phyloP scores from a whole-genome alignment of 176 grass and related monocot species.

The Lolium perenne region DNA sequence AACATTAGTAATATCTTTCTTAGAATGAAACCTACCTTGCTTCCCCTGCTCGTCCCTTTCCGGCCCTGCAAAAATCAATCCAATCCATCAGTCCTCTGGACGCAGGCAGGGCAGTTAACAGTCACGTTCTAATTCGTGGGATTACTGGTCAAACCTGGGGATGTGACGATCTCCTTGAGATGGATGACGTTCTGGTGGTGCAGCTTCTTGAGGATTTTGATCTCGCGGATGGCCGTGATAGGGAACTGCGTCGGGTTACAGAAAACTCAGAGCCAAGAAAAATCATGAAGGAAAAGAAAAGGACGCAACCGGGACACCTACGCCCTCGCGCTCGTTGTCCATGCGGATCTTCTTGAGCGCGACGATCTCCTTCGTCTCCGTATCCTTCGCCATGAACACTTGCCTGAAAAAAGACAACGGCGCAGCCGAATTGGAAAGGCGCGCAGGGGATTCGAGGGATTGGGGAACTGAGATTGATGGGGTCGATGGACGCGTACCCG shows the following conservation, averaged over 20 bases:
- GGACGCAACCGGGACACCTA: not conserved
- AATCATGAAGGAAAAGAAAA: not conserved
- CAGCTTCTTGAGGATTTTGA: constrained; percentile 96
- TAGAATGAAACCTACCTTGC: constrained; percentile 42
- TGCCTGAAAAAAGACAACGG: constrained; percentile 49
- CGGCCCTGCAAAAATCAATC: constrained; percentile 50
- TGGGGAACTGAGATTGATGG: not conserved
- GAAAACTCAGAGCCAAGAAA: not conserved
- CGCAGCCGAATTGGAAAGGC: not conserved
- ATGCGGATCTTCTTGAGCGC: constrained; percentile 97
- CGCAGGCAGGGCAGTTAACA: not conserved
- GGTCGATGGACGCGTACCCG: constrained; percentile 45
- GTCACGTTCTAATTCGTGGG: not conserved
- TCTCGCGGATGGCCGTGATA: constrained; percentile 90
- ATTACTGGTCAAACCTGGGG: constrained; percentile 56
- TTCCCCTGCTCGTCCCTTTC: constrained; percentile 83
- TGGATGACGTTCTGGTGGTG: constrained; percentile 92
- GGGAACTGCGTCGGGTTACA: constrained; percentile 65
- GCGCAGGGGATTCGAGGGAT: not conserved
- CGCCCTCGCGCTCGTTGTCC: constrained; percentile 93
- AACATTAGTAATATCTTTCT: constrained; percentile 15
- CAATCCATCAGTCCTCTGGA: not conserved
- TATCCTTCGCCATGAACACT: constrained; percentile 96
- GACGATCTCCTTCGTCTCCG: constrained; percentile 76
- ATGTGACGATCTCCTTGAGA: constrained; percentile 94